These are phyloP conservation scores for Flaveria sonorensis DNA, from an alignment of 129 eudicot species.

Conservation along the genomic window DNA sequence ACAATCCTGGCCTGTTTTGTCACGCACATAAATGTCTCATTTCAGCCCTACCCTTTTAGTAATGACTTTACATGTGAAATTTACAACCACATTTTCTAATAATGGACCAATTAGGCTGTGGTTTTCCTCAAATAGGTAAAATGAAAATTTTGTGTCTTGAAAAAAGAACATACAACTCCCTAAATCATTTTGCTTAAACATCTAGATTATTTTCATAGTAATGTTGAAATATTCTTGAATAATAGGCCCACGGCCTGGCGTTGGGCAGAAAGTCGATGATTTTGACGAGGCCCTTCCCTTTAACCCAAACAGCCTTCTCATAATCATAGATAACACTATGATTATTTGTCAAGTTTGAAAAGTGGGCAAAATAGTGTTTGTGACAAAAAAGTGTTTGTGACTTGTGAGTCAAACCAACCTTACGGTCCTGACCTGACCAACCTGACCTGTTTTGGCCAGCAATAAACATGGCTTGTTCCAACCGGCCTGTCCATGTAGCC, in stretches of 20 bases:
- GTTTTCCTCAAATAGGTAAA: background rate
- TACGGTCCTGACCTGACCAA: background rate
- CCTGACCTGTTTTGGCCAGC: background rate
- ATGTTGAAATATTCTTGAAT: background rate
- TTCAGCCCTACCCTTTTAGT: background rate
- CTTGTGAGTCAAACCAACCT: background rate
- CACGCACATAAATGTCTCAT: background rate
- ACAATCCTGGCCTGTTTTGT: background rate
- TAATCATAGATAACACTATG: background rate
- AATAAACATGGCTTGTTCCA: background rate
- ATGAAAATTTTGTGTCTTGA: background rate
- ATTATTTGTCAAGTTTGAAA: background rate
- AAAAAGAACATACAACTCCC: background rate
- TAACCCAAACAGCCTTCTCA: background rate
- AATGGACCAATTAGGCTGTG: background rate
- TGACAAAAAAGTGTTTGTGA: background rate
- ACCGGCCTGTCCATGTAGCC: background rate
- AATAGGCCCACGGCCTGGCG: too few relatives aligned
- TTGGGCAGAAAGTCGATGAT: too few relatives aligned
- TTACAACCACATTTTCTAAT: background rate
- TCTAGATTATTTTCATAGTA: background rate
- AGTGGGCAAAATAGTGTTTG: background rate
- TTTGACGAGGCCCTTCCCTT: too few relatives aligned
- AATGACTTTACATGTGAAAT: background rate
- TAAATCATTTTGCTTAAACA: background rate